Evolutionary conservation across 176 grass and related monocot genomes (phyloP).

Genomic region (Paspalum notatum): DNA sequence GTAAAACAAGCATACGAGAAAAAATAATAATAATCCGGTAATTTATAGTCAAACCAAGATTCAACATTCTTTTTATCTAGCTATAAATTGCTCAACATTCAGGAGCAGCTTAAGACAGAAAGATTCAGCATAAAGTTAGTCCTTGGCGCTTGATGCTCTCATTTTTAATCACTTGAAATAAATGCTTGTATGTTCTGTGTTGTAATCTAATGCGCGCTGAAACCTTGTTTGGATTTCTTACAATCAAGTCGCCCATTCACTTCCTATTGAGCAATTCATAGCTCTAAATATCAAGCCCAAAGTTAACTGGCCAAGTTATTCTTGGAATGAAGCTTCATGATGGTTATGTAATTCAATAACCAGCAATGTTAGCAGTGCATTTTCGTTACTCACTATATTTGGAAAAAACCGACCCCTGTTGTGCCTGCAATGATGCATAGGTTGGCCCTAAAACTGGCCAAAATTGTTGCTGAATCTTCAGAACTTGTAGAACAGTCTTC

Average conservation of each 20-base stretch:
- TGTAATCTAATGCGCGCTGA: slow-evolving; percentile 20
- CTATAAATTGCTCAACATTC: background rate
- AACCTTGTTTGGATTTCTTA: background rate
- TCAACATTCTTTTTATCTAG: slow-evolving; percentile 3
- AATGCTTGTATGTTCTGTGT: background rate
- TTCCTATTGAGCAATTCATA: background rate
- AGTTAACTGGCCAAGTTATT: background rate
- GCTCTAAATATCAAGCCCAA: background rate
- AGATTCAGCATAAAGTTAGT: slow-evolving; percentile 10
- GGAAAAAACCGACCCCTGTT: slow-evolving; percentile 54
- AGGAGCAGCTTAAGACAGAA: background rate
- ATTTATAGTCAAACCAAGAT: slow-evolving; percentile 17
- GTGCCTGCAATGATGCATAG: slow-evolving; percentile 60
- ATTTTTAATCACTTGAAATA: background rate
- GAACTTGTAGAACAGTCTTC: slow-evolving; percentile 68
- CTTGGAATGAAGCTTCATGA: background rate
- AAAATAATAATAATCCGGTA: slow-evolving; percentile 5
- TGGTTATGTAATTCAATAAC: slow-evolving; percentile 26
- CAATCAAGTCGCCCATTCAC: slow-evolving; percentile 17
- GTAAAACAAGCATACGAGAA: background rate
- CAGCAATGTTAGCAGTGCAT: background rate
- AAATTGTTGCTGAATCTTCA: slow-evolving; percentile 72
- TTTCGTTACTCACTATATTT: slow-evolving; percentile 68
- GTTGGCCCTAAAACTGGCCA: slow-evolving; percentile 74
- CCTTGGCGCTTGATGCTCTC: background rate